Evolutionary conservation across 164 flowering plant genomes (phyloP).

Genomic region (Chimonanthus salicifolius): DNA sequence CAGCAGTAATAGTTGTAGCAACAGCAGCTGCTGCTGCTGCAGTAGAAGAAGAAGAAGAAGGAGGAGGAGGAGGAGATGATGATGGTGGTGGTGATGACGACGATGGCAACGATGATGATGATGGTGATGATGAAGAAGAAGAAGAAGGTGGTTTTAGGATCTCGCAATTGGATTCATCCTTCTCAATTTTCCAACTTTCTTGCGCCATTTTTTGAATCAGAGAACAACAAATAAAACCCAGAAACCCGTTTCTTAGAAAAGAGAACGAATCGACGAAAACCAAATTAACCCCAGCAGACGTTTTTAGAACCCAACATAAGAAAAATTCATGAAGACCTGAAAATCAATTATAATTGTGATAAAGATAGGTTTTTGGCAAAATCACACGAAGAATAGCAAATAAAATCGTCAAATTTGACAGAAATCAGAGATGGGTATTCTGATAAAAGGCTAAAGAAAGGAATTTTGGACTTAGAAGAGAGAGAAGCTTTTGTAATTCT

Average conservation of each 20-base stretch:
- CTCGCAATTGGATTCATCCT: slow-evolving; percentile 14
- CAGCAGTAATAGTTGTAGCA: no score
- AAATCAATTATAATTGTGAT: neutral
- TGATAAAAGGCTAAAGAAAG: neutral
- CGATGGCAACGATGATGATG: no score
- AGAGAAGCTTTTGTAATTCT: neutral
- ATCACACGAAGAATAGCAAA: neutral
- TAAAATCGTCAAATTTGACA: neutral
- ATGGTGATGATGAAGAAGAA: neutral
- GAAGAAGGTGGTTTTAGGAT: slow-evolving; percentile 9
- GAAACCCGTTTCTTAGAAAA: neutral
- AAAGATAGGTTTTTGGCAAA: neutral
- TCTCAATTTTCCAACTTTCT: slow-evolving; percentile 14
- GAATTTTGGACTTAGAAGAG: neutral
- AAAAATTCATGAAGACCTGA: neutral
- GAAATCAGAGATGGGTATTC: neutral
- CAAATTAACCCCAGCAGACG: neutral
- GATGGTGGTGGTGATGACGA: no score
- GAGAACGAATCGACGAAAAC: no score
- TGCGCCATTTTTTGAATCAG: slow-evolving; percentile 5
- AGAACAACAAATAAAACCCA: neutral
- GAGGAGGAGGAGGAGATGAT: neutral
- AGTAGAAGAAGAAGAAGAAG: neutral
- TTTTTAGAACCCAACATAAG: neutral
- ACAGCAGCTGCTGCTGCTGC: neutral